Evolutionary conservation across 495 filamentous ascomycete genomes (phyloP).

Genomic region (Penicillium bialowiezense): DNA sequence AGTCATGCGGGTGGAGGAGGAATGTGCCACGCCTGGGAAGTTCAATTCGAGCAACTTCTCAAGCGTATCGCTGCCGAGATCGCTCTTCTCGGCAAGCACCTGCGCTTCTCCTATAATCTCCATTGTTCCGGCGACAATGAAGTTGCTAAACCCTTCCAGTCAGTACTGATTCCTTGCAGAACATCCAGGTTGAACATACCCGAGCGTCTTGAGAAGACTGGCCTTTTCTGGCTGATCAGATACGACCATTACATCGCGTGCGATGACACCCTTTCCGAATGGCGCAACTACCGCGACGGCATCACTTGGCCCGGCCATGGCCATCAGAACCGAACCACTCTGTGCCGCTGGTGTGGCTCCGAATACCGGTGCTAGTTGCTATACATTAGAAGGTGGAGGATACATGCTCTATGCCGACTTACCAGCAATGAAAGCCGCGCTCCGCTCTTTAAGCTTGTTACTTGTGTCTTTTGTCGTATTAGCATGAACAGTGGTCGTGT

Average conservation of each 20-base stretch:
- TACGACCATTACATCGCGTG: slow-evolving; percentile 11
- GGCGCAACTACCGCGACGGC: not conserved
- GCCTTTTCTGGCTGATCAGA: slow-evolving; percentile 9
- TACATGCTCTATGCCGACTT: not conserved
- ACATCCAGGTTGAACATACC: not conserved
- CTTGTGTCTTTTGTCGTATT: not conserved
- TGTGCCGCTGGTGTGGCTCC: slow-evolving; percentile 9
- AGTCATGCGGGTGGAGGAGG: slow-evolving; percentile 9
- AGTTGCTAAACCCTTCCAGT: slow-evolving; percentile 6
- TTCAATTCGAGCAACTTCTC: slow-evolving; percentile 12
- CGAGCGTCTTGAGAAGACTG: slow-evolving; percentile 10
- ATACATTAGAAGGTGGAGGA: not conserved
- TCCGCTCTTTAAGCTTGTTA: not conserved
- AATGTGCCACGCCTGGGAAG: slow-evolving; percentile 4
- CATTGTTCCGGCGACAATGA: slow-evolving; percentile 10
- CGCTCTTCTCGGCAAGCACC: slow-evolving; percentile 13
- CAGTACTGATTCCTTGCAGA: not conserved
- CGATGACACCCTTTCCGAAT: slow-evolving; percentile 7
- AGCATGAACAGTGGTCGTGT: slow-evolving; percentile 12
- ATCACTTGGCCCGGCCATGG: not conserved
- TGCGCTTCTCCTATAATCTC: slow-evolving; percentile 15
- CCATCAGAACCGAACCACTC: slow-evolving; percentile 7
- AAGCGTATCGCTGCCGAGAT: slow-evolving; percentile 4
- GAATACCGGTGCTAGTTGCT: slow-evolving; percentile 7
- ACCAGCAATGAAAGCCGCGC: slow-evolving; percentile 9